These are phyloP conservation scores for Inga leiocalycina DNA, from an alignment of 306 rosid genomes.

Conservation along the genomic window DNA sequence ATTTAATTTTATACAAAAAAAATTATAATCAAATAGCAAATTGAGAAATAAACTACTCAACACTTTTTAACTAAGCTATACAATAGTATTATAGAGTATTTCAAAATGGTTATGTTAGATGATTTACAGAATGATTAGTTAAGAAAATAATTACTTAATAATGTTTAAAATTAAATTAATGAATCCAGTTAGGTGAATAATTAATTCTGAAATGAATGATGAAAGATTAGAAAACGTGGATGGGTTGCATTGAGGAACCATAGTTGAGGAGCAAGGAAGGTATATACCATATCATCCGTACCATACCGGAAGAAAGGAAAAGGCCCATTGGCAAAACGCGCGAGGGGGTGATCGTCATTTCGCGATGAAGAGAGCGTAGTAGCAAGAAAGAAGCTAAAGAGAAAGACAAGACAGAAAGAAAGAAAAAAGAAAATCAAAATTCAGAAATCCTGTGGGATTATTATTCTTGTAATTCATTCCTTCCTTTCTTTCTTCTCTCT, in stretches of 20 bases:
- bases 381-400: not conserved
- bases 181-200: not conserved
- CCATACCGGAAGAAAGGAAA: not conserved
- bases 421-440: not conserved
- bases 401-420: not conserved
- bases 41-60: not conserved
- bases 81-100: no score
- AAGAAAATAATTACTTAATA: not conserved
- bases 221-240: conserved; percentile 1
- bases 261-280: conserved; percentile 39
- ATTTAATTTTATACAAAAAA: no score
- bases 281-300: conserved; percentile 5
- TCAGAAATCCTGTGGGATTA: conserved; percentile 31
- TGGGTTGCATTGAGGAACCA: conserved; percentile 9
- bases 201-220: not conserved
- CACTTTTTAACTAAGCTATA: no score
- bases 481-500: not conserved
- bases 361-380: not conserved
- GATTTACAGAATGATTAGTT: no score
- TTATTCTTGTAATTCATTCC: not conserved
- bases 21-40: not conserved
- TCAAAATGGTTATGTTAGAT: no score
- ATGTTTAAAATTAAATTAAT: not conserved
- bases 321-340: not conserved
- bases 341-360: conserved; percentile 43